Evolutionary conservation across 1,284 basidiomycete species (phyloP).

Genomic region (Melampsora larici-populina): DNA sequence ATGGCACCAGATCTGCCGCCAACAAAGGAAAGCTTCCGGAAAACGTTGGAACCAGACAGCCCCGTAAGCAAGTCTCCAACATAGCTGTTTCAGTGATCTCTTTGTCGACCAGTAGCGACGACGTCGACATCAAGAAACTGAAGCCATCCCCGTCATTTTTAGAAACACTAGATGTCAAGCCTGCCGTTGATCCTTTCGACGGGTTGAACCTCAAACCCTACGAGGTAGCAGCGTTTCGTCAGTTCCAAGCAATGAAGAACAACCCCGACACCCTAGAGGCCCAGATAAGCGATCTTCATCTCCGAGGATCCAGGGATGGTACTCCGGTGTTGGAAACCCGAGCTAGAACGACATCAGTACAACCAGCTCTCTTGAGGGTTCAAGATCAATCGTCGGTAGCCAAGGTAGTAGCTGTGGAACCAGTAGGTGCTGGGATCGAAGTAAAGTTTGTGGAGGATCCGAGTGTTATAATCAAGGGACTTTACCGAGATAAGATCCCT

Average conservation of each 20-base stretch:
- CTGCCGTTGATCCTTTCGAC: not conserved
- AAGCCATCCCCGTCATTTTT: not conserved
- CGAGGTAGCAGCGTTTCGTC: not conserved
- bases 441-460: not conserved
- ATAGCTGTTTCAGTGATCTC: too few species aligned
- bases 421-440: too few species aligned
- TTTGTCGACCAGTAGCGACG: too few species aligned
- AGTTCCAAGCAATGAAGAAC: not conserved
- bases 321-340: not conserved
- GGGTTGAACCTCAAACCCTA: not conserved
- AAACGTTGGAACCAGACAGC: too few species aligned
- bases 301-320: not conserved
- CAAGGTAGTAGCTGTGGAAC: not conserved
- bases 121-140: too few species aligned
- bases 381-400: not conserved
- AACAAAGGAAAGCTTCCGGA: too few species aligned
- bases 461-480: not conserved
- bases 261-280: not conserved
- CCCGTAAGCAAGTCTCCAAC: too few species aligned
- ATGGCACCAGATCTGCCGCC: too few species aligned
- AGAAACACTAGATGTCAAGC: not conserved
- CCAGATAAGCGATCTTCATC: not conserved
- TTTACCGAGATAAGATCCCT: not conserved
- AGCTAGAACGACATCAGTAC: not conserved
- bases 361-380: not conserved